phyloP scores from a whole-genome alignment of 2,329 filamentous ascomycete species.

The Diaporthe batatas region DNA sequence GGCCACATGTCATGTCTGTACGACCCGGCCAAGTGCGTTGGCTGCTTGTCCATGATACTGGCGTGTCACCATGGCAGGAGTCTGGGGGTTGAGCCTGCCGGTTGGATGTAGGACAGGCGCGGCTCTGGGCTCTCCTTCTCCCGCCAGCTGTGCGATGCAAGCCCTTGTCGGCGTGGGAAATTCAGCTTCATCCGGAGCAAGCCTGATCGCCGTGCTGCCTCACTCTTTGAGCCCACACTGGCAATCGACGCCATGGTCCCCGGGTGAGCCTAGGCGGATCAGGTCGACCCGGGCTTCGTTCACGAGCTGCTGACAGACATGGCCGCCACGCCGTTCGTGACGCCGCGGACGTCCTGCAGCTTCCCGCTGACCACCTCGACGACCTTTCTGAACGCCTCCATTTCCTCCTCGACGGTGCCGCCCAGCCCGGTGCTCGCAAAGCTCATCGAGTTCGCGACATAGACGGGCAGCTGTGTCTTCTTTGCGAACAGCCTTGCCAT shows the following conservation, averaged over 20 bases:
- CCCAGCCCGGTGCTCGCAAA: slow-evolving; percentile 81
- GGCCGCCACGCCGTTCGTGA: slow-evolving; percentile 44
- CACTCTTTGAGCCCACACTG: not conserved
- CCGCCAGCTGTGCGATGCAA: slow-evolving; percentile 6
- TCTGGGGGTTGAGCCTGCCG: slow-evolving; percentile 10
- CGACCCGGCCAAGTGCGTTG: slow-evolving; percentile 22
- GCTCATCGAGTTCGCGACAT: slow-evolving; percentile 89
- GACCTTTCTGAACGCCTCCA: slow-evolving; percentile 85
- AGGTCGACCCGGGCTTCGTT: not conserved
- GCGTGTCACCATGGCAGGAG: slow-evolving; percentile 2
- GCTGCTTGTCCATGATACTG: not conserved
- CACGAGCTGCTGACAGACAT: slow-evolving; percentile 40
- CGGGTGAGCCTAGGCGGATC: not conserved
- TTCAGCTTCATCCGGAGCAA: not conserved
- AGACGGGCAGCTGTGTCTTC: slow-evolving; percentile 80
- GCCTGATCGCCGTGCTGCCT: not conserved
- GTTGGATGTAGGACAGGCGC: not conserved
- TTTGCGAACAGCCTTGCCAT: slow-evolving; percentile 87
- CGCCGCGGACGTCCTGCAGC: slow-evolving; percentile 55
- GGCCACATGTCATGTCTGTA: not conserved
- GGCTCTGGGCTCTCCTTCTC: slow-evolving; percentile 4
- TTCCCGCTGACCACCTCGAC: slow-evolving; percentile 76
- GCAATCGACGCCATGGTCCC: not conserved
- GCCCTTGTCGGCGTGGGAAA: not conserved
- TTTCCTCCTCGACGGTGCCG: slow-evolving; percentile 90